A percentile compares a stretch with the other conserved stretches of the same genome.
Conservation (phyloP, 257 asterid species). For the Eustoma russellianum region DNA sequence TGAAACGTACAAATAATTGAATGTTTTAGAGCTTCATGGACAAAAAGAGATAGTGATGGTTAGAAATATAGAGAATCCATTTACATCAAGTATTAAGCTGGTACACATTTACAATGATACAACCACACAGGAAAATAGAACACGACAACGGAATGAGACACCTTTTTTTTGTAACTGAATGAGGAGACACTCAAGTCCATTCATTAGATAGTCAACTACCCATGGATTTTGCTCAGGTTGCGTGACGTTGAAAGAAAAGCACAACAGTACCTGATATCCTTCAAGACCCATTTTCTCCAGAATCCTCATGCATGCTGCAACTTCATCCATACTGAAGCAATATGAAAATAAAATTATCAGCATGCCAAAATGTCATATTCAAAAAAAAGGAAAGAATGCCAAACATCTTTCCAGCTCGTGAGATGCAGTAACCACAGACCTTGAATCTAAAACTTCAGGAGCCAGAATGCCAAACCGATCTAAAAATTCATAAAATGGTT, state of each 20-base stretch:
- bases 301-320: conserved; percentile 85
- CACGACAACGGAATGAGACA: neutral
- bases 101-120: neutral
- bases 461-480: conserved; percentile 93
- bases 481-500: conserved; percentile 70
- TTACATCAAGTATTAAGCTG: too few relatives aligned
- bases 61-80: too few relatives aligned
- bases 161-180: too few relatives aligned
- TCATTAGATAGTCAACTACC: neutral
- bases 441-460: conserved; percentile 78
- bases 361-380: neutral
- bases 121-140: neutral
- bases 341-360: conserved; percentile 11
- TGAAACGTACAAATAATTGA: too few relatives aligned
- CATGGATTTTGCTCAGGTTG: neutral
- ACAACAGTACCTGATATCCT: conserved; percentile 78
- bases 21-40: too few relatives aligned
- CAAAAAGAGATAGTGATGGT: too few relatives aligned
- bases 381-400: neutral
- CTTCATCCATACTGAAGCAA: conserved; percentile 73
- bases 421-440: conserved; percentile 34
- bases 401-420: too few relatives aligned
- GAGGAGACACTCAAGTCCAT: neutral
- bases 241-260: neutral
- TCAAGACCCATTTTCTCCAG: conserved; percentile 91